These are phyloP conservation scores for Xylaria sp. DNA, from an alignment of 2,329 filamentous ascomycete species.

Conservation along the genomic window DNA sequence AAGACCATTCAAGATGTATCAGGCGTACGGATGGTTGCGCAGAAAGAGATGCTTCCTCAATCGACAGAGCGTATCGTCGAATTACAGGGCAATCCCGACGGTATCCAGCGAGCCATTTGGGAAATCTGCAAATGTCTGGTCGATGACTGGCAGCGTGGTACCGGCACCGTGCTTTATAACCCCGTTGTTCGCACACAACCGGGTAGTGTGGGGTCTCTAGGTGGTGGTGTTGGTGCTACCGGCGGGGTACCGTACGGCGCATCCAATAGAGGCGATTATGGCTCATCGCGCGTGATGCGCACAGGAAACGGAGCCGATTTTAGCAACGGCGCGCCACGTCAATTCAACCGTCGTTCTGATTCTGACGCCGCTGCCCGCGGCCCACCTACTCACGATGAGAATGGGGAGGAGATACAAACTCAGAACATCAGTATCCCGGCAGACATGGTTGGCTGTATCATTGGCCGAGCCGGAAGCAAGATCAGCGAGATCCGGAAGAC, in stretches of 20 bases:
- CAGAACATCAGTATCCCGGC: constrained; percentile 99
- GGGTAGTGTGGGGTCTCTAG: constrained; percentile 59
- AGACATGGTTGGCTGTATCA: constrained; percentile 99
- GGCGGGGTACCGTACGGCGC: constrained; percentile 58
- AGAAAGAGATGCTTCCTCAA: constrained; percentile 99
- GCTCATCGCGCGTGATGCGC: constrained; percentile 81
- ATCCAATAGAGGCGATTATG: constrained; percentile 65
- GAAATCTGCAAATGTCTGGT: constrained; percentile 99
- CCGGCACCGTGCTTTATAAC: constrained; percentile 97
- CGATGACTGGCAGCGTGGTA: constrained; percentile 97
- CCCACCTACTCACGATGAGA: constrained; percentile 90
- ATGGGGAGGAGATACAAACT: constrained; percentile 96
- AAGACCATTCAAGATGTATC: constrained; percentile 99
- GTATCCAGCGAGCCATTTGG: constrained; percentile 96
- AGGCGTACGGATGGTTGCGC: constrained; percentile 97
- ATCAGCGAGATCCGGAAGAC: constrained; percentile 99
- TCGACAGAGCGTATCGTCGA: constrained; percentile 98
- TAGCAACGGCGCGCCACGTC: constrained; percentile 78
- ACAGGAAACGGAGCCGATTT: constrained; percentile 98
- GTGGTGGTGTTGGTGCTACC: constrained; percentile 44
- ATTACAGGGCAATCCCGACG: constrained; percentile 92
- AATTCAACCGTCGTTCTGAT: constrained; percentile 82
- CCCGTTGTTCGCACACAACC: constrained; percentile 88
- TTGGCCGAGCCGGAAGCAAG: constrained; percentile 93
- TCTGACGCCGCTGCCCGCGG: constrained; percentile 83